Evolutionary conservation across 1,284 basidiomycete species (phyloP).

Genomic region (Malassezia dermatis): DNA sequence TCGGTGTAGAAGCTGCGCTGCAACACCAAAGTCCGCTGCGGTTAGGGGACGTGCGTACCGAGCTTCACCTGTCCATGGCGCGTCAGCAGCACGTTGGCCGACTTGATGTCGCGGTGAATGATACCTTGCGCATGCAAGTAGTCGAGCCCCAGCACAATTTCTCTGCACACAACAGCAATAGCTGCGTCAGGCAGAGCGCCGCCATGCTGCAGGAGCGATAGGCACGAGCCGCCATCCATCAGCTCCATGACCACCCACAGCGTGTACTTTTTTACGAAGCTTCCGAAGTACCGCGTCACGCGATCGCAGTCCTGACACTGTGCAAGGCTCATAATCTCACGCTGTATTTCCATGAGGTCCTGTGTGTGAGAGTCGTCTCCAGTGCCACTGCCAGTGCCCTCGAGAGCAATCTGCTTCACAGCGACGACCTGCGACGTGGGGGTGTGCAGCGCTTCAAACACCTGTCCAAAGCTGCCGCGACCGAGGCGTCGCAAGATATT

Average conservation of each 20-base stretch:
- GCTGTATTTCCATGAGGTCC: constrained; percentile 60
- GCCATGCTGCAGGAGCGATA: constrained; percentile 84
- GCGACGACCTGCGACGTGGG: constrained; percentile 87
- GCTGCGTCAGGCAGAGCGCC: constrained; percentile 72
- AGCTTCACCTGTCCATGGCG: constrained; percentile 86
- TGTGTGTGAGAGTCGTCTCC: constrained; percentile 3
- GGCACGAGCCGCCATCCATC: constrained; percentile 91
- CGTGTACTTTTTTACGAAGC: constrained; percentile 91
- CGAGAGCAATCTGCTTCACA: constrained; percentile 78
- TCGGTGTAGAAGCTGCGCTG: constrained; percentile 68
- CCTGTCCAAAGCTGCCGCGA: constrained; percentile 90
- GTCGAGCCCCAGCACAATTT: constrained; percentile 82
- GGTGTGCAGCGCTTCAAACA: constrained; percentile 85
- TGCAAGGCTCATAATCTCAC: constrained; percentile 88
- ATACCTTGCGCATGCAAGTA: constrained; percentile 90
- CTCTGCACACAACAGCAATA: constrained; percentile 85
- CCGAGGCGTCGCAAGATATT: constrained; percentile 88
- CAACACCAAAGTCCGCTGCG: constrained; percentile 83
- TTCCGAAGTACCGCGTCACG: constrained; percentile 91
- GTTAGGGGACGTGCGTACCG: constrained; percentile 42
- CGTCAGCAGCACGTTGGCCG: constrained; percentile 85
- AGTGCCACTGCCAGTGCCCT: not conserved
- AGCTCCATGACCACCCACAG: constrained; percentile 99
- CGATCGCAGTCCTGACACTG: constrained; percentile 82
- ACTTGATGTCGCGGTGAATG: constrained; percentile 97